Conservation (phyloP, 306 rosid genomes). For the Vigna radiata region DNA sequence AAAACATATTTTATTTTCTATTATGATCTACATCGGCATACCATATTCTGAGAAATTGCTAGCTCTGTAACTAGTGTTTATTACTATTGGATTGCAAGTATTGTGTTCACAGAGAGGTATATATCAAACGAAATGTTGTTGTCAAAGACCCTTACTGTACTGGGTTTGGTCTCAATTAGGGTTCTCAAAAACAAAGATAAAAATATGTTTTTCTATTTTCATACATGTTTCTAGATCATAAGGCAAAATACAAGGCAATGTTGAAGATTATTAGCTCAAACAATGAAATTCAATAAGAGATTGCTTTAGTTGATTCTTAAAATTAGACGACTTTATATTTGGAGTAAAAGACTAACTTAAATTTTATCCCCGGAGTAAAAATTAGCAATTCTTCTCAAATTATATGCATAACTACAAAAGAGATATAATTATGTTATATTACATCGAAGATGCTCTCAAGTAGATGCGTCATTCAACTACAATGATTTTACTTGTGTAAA, state of each 20-base stretch:
- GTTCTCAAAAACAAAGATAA: too few relatives aligned
- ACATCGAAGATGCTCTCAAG: not conserved
- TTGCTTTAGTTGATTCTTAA: not conserved
- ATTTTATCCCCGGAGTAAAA: not conserved
- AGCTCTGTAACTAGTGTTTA: too few relatives aligned
- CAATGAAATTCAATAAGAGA: not conserved
- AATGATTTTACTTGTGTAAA: not conserved
- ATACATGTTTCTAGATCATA: slow-evolving; percentile 34
- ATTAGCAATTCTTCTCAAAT: not conserved
- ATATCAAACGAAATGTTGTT: not conserved
- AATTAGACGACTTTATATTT: not conserved
- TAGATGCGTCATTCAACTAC: not conserved
- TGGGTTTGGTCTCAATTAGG: too few relatives aligned
- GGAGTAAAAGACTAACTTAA: too few relatives aligned
- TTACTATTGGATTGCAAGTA: too few relatives aligned
- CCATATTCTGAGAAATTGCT: too few relatives aligned
- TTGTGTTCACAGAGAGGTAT: too few relatives aligned
- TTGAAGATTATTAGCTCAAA: not conserved
- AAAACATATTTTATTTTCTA: not conserved
- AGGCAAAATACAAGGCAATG: not conserved
- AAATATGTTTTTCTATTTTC: slow-evolving; percentile 32
- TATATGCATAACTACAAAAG: not conserved
- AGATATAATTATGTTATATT: not conserved
- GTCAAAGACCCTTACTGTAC: not conserved
- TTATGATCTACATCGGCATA: not conserved